Evolutionary conservation across 495 filamentous ascomycete genomes (phyloP).

Genomic region (Hypomontagnella monticulosa): DNA sequence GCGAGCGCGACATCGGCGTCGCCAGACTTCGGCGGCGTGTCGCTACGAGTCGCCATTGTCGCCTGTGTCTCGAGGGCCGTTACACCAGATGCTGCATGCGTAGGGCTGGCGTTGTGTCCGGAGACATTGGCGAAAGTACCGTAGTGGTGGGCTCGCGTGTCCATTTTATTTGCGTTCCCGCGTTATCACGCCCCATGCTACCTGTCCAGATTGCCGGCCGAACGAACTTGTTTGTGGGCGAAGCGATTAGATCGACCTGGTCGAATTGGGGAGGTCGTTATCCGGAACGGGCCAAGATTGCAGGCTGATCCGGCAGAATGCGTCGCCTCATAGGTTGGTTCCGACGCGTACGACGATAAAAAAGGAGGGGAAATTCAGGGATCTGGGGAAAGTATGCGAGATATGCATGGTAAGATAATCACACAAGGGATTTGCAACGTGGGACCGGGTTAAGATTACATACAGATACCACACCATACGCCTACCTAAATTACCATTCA

Average conservation of each 20-base stretch:
- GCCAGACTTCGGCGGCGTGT: conserved; percentile 34
- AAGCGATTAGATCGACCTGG: conserved; percentile 12
- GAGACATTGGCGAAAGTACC: conserved; percentile 30
- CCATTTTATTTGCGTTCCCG: conserved; percentile 34
- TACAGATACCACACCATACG: neutral
- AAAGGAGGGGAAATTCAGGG: conserved; percentile 36
- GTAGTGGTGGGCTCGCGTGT: conserved; percentile 40
- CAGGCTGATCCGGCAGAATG: conserved; percentile 38
- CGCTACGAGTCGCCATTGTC: conserved; percentile 26
- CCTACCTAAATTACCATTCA: neutral
- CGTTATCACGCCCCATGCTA: conserved; percentile 7
- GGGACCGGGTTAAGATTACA: conserved; percentile 12
- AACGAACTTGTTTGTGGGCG: no score
- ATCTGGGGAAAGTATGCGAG: conserved; percentile 8
- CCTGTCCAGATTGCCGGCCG: conserved; percentile 23
- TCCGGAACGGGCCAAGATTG: conserved; percentile 28
- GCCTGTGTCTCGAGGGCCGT: conserved; percentile 14
- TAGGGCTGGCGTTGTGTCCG: conserved; percentile 28
- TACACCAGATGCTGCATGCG: conserved; percentile 25
- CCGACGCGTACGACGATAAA: neutral
- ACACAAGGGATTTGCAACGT: conserved; percentile 14
- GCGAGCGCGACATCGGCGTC: conserved; percentile 37
- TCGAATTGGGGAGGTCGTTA: conserved; percentile 28
- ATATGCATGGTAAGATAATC: neutral
- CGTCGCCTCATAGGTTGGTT: conserved; percentile 33